Percentiles rank a stretch among this genome's conserved stretches.
Conservation (phyloP, 2,329 filamentous ascomycete species). For the Coleophoma cylindrospora region DNA sequence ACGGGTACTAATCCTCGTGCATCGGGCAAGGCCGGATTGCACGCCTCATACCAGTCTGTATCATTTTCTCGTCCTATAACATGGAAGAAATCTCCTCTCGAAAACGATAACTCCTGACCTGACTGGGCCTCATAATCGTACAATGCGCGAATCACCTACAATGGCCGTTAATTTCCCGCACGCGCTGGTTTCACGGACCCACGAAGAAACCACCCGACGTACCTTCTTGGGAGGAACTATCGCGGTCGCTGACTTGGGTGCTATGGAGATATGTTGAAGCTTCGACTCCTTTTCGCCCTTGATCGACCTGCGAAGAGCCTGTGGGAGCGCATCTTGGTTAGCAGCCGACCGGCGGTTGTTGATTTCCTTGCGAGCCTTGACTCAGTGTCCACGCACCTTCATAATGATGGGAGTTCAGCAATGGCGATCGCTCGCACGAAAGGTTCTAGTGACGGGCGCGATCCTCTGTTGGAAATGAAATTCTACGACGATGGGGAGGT, state of each 20-base stretch:
- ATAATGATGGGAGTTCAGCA: not conserved
- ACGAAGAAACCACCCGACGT: conserved; percentile 18
- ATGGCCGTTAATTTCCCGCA: conserved; percentile 5
- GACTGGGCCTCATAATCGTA: conserved; percentile 84
- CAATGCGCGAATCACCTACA: conserved; percentile 90
- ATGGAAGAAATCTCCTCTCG: conserved; percentile 95
- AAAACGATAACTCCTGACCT: conserved; percentile 80
- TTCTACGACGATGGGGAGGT: not conserved
- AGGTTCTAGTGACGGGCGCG: not conserved
- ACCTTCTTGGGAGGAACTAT: conserved; percentile 73
- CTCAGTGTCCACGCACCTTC: not conserved
- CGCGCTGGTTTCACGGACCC: not conserved
- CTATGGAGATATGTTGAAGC: conserved; percentile 59
- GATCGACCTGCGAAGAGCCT: conserved; percentile 63
- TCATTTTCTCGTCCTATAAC: conserved; percentile 96
- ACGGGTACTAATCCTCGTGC: conserved; percentile 91
- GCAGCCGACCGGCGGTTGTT: conserved; percentile 2
- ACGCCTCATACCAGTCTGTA: conserved; percentile 95
- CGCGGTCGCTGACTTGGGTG: conserved; percentile 64
- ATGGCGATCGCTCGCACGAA: not conserved
- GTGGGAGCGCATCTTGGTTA: conserved; percentile 18
- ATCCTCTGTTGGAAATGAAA: not conserved
- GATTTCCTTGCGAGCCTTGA: too few species aligned
- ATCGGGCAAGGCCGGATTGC: conserved; percentile 84
- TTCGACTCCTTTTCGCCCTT: conserved; percentile 64